Evolutionary conservation across 805 yeast species (phyloP).

Genomic region (Teunomyces tritomae): DNA sequence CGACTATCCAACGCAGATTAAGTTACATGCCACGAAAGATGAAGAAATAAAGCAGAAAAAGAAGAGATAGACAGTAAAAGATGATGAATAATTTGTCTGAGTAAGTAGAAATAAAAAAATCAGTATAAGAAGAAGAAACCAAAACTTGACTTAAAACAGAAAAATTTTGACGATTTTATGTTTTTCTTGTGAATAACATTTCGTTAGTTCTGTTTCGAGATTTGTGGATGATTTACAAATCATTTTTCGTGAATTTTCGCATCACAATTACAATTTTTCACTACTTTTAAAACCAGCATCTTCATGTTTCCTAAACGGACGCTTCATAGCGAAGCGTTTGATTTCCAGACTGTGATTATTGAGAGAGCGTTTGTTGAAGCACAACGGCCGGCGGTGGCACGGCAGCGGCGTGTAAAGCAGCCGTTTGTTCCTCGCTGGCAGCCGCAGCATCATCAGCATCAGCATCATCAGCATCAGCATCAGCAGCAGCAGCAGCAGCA

Average conservation of each 20-base stretch:
- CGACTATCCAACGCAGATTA: conserved; percentile 70
- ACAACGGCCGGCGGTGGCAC: conserved; percentile 27
- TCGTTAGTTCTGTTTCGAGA: too few species aligned
- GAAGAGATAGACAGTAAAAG: conserved; percentile 16
- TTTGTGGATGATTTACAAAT: too few species aligned
- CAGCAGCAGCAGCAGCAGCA: background rate
- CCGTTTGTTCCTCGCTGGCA: background rate
- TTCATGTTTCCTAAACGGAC: conserved; percentile 20
- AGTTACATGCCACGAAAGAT: conserved; percentile 81
- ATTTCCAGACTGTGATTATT: conserved; percentile 30
- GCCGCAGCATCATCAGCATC: background rate
- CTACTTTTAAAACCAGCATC: background rate
- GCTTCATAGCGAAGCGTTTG: conserved; percentile 30
- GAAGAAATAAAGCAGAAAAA: conserved; percentile 74
- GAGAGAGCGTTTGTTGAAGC: conserved; percentile 31
- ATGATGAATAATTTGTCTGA: background rate
- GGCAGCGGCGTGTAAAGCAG: background rate
- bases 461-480: background rate
- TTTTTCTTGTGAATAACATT: background rate
- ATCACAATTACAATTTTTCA: background rate
- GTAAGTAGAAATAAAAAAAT: background rate
- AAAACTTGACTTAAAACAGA: background rate
- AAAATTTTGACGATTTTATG: too few species aligned
- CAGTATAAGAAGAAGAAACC: background rate
- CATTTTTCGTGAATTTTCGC: too few species aligned